phyloP scores from a whole-genome alignment of 768 basidiomycete species.

The Dendrothele bispora region DNA sequence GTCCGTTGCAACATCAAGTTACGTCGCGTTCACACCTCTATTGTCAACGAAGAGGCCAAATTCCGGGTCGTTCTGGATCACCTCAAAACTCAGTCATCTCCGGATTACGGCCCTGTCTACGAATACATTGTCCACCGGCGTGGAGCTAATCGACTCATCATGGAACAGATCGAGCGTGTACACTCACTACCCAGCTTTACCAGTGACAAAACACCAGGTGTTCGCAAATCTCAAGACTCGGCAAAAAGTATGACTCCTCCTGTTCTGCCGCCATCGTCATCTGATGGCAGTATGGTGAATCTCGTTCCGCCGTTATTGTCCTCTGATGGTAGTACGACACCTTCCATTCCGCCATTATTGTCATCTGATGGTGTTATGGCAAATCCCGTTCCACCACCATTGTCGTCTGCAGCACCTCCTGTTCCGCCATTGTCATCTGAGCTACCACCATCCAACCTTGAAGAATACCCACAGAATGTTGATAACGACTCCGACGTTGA shows the following conservation, averaged over 20 bases:
- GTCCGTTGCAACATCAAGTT: constrained; percentile 21
- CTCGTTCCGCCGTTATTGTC: too few species aligned
- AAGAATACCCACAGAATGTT: neutral
- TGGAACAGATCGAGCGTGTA: neutral
- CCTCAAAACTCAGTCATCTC: neutral
- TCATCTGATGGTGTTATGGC: too few species aligned
- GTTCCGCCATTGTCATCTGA: neutral
- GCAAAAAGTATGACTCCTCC: too few species aligned
- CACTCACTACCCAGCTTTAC: neutral
- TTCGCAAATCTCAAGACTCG: too few species aligned
- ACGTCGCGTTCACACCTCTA: constrained; percentile 21
- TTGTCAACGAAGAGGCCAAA: constrained; percentile 14
- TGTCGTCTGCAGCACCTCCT: neutral
- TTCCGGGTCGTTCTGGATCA: neutral
- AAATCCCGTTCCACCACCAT: neutral
- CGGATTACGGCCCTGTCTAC: neutral
- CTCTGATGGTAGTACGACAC: too few species aligned
- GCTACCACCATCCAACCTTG: neutral
- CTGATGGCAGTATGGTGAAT: too few species aligned
- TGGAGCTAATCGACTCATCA: neutral
- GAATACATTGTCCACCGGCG: neutral
- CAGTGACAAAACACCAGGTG: neutral
- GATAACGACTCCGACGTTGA: neutral
- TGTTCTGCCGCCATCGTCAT: neutral
- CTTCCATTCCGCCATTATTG: too few species aligned